Conservation (phyloP, 257 asterid genomes). For the Solanum lignicaule region DNA sequence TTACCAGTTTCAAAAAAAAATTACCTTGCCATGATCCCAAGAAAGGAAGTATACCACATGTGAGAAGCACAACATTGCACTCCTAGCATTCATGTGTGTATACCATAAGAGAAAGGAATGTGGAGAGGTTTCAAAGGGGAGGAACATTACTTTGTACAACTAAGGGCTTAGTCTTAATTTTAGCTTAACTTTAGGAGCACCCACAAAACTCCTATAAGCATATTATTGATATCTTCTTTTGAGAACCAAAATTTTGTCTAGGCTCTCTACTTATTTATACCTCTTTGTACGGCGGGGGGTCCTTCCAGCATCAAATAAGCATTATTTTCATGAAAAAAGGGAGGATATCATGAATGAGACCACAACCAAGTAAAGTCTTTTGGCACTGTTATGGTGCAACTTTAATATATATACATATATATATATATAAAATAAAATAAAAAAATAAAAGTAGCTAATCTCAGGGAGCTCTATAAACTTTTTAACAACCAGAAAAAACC, state of each 20-base stretch:
- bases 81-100: background rate
- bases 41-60: background rate
- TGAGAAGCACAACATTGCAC: background rate
- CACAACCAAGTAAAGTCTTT: background rate
- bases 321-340: background rate
- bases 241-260: background rate
- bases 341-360: background rate
- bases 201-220: background rate
- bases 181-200: background rate
- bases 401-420: no score
- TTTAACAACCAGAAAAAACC: background rate
- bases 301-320: background rate
- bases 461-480: background rate
- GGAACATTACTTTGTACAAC: background rate
- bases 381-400: background rate
- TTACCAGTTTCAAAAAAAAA: background rate
- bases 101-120: background rate
- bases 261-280: background rate
- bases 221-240: background rate
- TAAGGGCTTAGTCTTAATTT: background rate
- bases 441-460: background rate
- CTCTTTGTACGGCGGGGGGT: background rate
- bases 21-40: background rate
- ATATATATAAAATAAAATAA: no score
- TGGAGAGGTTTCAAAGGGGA: background rate